Evolutionary conservation across 2,329 filamentous ascomycete genomes (phyloP), one percentile per base, ranked within the genome.

Genomic region (Penicillium aurantiogriseum): DNA sequence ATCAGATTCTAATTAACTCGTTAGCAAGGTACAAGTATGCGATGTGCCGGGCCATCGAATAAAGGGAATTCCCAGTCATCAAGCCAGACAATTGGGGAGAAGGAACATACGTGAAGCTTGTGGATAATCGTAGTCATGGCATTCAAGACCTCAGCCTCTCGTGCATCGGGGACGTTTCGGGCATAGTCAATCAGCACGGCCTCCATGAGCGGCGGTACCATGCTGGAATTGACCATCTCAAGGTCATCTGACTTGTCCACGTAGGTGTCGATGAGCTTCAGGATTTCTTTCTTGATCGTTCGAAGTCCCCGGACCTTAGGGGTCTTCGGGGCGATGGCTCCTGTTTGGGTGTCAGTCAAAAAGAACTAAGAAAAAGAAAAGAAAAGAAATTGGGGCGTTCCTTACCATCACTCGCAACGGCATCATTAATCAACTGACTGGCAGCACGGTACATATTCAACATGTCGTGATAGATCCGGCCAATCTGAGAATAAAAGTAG

Each of bases 201-300:
- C 71, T 99, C 94, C 44, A 99, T 82, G 51, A 99, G 85, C 63
- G 93, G 90, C n/a, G 94, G 94, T 1, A 99, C 92, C 80, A 99
- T 94, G 71, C 92, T 95, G 65, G 87, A 85, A 67, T 94, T 91
- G 52, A 99, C 91, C 78, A 95, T 91, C 71, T 96, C 90, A 55
- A 96, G 79, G 72, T 99, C 94, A 77, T 99, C 94, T 4, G 95
- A 92, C 80, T 97, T 97, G 71, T 99, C 92, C 38, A 99, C 92
- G 65, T 97, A 99, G 6, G 90, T 96, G 77, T 97, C 95, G 68
- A 99, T 94, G 64, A 99, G 88, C 79, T 99, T 99, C 65, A 99
- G 80, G 51, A 99, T 97, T 75, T 99, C 94, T 80, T 99, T 99
- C 82, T 99, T 99, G 81, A 99, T 96, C 0, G 94, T 99, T 64